Evolutionary conservation across 2,329 filamentous ascomycete species (phyloP).

Genomic region (Xylaria sp.): DNA sequence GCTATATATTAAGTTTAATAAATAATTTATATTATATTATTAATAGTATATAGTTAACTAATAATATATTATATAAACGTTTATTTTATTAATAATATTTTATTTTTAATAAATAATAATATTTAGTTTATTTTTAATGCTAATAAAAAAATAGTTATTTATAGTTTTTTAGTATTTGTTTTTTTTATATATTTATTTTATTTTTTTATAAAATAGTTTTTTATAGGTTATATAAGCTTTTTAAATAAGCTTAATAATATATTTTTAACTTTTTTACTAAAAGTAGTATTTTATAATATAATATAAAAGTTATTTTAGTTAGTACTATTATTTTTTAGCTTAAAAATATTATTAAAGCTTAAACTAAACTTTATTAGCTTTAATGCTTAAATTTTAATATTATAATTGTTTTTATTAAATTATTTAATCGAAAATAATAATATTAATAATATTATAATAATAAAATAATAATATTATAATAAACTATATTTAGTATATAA

Average conservation of each 20-base stretch:
- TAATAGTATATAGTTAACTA: neutral
- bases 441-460: no score
- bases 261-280: neutral
- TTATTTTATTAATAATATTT: neutral
- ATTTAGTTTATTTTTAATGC: neutral
- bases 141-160: neutral
- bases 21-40: neutral
- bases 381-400: neutral
- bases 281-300: neutral
- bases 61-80: neutral
- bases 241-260: neutral
- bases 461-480: no score
- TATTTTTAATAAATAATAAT: neutral
- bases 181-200: neutral
- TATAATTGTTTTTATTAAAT: neutral
- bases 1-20: neutral
- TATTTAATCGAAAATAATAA: neutral
- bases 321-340: neutral
- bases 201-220: neutral
- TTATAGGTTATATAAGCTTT: no score
- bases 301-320: neutral
- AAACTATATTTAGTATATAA: no score
- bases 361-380: neutral
- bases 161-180: neutral
- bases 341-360: neutral